These are phyloP conservation scores for Fusarium veterinarium DNA, from an alignment of 2,329 filamentous ascomycete genomes.

Conservation along the genomic window DNA sequence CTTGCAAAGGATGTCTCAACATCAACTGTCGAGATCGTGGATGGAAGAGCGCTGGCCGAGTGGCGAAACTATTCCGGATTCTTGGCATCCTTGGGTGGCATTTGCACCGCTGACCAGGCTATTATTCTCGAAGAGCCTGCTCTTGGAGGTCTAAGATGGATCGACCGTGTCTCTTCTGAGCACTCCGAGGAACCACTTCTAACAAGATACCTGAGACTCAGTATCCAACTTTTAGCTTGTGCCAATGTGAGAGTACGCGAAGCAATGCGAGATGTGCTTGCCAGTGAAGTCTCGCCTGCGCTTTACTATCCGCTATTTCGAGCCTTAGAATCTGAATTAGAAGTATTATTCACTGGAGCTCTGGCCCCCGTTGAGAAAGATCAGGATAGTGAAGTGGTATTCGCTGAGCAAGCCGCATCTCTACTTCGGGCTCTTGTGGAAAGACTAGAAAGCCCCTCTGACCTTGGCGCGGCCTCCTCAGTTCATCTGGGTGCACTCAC, in stretches of 20 bases:
- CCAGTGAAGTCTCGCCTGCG: slow-evolving; percentile 70
- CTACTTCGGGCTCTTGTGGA: slow-evolving; percentile 73
- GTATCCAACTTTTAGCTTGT: slow-evolving; percentile 73
- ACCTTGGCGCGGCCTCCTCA: slow-evolving; percentile 70
- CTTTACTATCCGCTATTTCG: slow-evolving; percentile 73
- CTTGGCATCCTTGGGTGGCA: slow-evolving; percentile 73
- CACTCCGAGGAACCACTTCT: slow-evolving; percentile 70
- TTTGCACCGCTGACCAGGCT: slow-evolving; percentile 71
- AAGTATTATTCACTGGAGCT: slow-evolving; percentile 69
- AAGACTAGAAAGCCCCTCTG: slow-evolving; percentile 70
- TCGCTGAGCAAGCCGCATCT: slow-evolving; percentile 75
- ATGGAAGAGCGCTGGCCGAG: slow-evolving; percentile 68
- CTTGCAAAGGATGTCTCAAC: slow-evolving; percentile 72
- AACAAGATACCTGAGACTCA: slow-evolving; percentile 69
- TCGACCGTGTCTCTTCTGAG: slow-evolving; percentile 69
- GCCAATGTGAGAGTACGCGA: slow-evolving; percentile 73
- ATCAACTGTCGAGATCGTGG: slow-evolving; percentile 61
- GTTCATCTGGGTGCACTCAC: slow-evolving; percentile 73
- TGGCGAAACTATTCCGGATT: slow-evolving; percentile 79
- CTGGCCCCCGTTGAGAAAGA: slow-evolving; percentile 63
- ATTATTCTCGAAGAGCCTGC: slow-evolving; percentile 68
- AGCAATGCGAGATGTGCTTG: slow-evolving; percentile 73
- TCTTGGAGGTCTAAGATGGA: slow-evolving; percentile 70
- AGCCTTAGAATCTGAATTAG: slow-evolving; percentile 73
- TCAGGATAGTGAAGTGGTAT: slow-evolving; percentile 71